phyloP scores from a whole-genome alignment of 345 rosid genomes.

The Populus pruinosa region DNA sequence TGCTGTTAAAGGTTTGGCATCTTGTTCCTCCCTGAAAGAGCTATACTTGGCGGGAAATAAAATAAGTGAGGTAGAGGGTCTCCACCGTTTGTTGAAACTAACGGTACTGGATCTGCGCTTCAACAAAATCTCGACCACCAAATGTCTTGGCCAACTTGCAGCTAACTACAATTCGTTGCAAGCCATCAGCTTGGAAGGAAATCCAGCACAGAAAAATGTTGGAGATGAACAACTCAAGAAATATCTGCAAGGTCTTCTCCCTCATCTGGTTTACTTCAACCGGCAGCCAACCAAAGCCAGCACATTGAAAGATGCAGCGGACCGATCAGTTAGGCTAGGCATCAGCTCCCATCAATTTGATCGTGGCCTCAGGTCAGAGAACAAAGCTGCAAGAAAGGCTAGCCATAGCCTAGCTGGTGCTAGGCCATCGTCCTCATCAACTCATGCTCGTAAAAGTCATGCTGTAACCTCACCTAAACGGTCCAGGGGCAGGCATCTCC shows the following conservation, averaged over 20 bases:
- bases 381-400: constrained; percentile 57
- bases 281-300: constrained; percentile 60
- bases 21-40: constrained; percentile 92
- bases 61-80: constrained; percentile 92
- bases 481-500: constrained; percentile 52
- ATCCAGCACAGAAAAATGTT: constrained; percentile 93
- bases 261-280: constrained; percentile 74
- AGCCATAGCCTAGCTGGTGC: constrained; percentile 41
- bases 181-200: constrained; percentile 94
- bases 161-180: constrained; percentile 92
- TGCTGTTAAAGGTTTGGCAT: constrained; percentile 64
- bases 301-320: constrained; percentile 56
- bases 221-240: constrained; percentile 94
- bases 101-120: constrained; percentile 76
- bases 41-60: constrained; percentile 91
- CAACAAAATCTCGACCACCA: constrained; percentile 86
- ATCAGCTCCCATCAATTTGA: constrained; percentile 58
- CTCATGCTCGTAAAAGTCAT: constrained; percentile 42
- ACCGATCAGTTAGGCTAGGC: constrained; percentile 60
- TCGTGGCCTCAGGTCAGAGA: constrained; percentile 57
- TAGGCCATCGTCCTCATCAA: constrained; percentile 43
- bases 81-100: constrained; percentile 85
- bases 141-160: constrained; percentile 87
- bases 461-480: constrained; percentile 38
- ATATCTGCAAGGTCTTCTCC: constrained; percentile 72